Base-by-base conservation (phyloP, 1,284 basidiomycete genomes). In the Exobasidium cylindrosporum region DNA sequence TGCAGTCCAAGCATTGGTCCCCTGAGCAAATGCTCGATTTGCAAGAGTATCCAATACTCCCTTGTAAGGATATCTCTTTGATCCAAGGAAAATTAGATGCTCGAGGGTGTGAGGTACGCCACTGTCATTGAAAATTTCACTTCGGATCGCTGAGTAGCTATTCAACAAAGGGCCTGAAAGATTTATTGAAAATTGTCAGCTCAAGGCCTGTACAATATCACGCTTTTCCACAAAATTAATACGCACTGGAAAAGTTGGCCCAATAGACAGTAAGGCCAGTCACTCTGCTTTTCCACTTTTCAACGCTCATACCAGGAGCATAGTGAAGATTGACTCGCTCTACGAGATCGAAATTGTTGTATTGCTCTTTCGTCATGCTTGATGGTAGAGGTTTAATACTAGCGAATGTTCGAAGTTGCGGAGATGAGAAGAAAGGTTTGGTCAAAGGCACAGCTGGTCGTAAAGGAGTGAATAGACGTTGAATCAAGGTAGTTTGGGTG, bases 11-110 rank as follows among this genome's bases (percentile, higher is more conserved):
- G 86, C 85, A 68, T 86, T 86, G 5, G 95, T 97, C 64, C 78
- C 75, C 54, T 91, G 88, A 11, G 93, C 93, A 78, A 95, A 97
- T 10, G 92, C 92, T 57, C 94, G 87, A 81, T 97, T 98, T 7
- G 96, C 96, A n/a, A 99, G 85, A 66, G 91, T 89, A 82, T 98
- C 96, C 59, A 99, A 87, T 54, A 97, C 90, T 29, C 95, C 96
- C 81, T 98, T 98, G 85, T 92, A 94, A 0, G 95, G 95, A 78
- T 94, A 80, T 35, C 73, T 61, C 29, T 72, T 60, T 44, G 71
- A 76, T 46, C 74, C 74, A 44, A 77, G 66, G 61, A 80, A 78
- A 65, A 78, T 77, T 60, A 78, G 69, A 59, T 76, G 72, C 65
- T 80, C 74, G 26, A 78, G 70, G 10, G 75, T 74, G 54, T 76